phyloP scores from a whole-genome alignment of 352 stramenopile species.

The Pythium biforme region DNA sequence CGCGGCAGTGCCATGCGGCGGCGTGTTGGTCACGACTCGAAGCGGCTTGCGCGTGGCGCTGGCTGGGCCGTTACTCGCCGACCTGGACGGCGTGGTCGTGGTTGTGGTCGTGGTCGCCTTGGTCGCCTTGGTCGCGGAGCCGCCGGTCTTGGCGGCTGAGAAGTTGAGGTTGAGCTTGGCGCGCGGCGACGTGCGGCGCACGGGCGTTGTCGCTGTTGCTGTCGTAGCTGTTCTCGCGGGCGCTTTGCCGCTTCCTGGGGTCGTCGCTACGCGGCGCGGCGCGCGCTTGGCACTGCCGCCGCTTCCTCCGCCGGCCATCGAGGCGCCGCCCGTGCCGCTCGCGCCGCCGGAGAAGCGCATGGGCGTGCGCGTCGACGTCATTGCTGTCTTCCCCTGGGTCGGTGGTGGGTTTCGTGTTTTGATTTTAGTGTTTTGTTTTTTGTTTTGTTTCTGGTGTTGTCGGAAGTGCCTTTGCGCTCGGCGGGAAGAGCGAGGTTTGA shows the following conservation, averaged over 20 bases:
- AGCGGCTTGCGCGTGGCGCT: constrained; percentile 11
- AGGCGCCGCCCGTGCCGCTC: background rate
- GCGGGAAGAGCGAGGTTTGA: constrained; percentile 13
- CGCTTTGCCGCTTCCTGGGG: background rate
- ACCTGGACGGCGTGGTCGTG: background rate
- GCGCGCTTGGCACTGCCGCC: background rate
- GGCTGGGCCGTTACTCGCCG: background rate
- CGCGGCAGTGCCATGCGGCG: background rate
- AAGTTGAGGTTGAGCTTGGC: constrained; percentile 27
- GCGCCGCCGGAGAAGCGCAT: background rate
- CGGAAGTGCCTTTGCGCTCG: too few relatives aligned
- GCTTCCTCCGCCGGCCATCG: too few relatives aligned
- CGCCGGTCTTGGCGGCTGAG: constrained; percentile 1
- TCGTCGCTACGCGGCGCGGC: background rate
- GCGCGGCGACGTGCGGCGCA: constrained; percentile 18
- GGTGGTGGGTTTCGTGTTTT: too few relatives aligned
- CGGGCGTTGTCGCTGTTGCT: background rate
- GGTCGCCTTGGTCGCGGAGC: background rate
- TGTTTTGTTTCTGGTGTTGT: too few relatives aligned
- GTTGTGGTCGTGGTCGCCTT: background rate
- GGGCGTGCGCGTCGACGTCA: constrained; percentile 13
- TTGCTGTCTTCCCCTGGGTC: constrained; percentile 2
- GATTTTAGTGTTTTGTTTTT: background rate
- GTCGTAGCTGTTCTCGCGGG: background rate
- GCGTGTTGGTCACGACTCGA: constrained; percentile 15